A percentile compares a stretch with the other conserved stretches of the same genome.
These are phyloP conservation scores for Calonectria crousiana DNA, from an alignment of 2,329 filamentous ascomycete genomes.

Conservation along the genomic window DNA sequence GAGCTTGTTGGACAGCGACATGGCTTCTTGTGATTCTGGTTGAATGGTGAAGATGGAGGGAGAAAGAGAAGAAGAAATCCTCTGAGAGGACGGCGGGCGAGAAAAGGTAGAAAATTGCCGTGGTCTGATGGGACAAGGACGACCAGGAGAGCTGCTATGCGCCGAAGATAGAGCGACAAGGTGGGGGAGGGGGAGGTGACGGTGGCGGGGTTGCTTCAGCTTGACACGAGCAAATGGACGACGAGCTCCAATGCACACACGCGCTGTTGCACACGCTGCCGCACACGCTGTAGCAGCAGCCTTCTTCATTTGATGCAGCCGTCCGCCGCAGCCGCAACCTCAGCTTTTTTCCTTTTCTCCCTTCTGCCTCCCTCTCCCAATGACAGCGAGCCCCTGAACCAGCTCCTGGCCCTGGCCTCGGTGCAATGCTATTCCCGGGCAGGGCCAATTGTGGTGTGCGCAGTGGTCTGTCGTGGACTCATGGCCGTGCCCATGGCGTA, in stretches of 20 bases:
- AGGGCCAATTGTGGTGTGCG: not conserved
- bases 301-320: not conserved
- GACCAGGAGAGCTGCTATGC: not conserved
- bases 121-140: constrained; percentile 31
- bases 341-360: not conserved
- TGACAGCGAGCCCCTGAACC: not conserved
- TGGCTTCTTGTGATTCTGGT: constrained; percentile 57
- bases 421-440: not conserved
- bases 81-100: constrained; percentile 6
- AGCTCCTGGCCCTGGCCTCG: not conserved
- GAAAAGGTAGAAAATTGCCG: constrained; percentile 13
- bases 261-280: not conserved
- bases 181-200: constrained; percentile 25
- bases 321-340: not conserved
- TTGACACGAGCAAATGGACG: constrained; percentile 9
- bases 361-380: not conserved
- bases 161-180: constrained; percentile 11
- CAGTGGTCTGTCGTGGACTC: constrained; percentile 2
- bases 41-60: constrained; percentile 27
- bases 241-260: constrained; percentile 5
- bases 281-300: not conserved
- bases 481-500: not conserved
- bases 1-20: constrained; percentile 99
- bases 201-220: constrained; percentile 18
- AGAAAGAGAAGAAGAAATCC: constrained; percentile 26